A percentile compares a stretch with the other conserved stretches of the same genome.
These are phyloP conservation scores for Tricholoma hemisulphureum DNA, from an alignment of 768 basidiomycete species.

Conservation along the genomic window DNA sequence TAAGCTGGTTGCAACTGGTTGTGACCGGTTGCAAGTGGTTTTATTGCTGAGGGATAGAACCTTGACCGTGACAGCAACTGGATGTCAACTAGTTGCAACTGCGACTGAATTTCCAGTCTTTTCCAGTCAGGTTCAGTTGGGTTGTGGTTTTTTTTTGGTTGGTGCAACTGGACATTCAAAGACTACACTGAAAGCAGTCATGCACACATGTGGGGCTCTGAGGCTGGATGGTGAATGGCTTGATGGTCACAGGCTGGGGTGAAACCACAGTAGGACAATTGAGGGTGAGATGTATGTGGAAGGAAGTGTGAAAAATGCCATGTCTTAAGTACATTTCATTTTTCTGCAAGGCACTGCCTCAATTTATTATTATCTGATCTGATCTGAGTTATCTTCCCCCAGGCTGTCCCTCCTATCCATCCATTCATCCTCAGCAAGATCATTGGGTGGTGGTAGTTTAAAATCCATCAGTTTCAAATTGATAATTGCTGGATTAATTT, in stretches of 20 bases:
- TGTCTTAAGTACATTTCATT: background rate
- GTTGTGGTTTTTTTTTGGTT: too few relatives aligned
- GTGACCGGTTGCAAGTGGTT: too few relatives aligned
- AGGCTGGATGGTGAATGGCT: background rate
- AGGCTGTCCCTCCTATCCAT: slow-evolving; percentile 47
- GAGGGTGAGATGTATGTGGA: background rate
- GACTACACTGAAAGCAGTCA: too few relatives aligned
- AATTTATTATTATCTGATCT: background rate
- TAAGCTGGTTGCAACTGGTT: too few relatives aligned
- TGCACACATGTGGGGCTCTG: too few relatives aligned
- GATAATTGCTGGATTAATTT: slow-evolving; percentile 38
- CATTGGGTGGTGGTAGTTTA: slow-evolving; percentile 75
- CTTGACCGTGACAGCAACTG: too few relatives aligned
- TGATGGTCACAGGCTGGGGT: background rate
- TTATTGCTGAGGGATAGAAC: too few relatives aligned
- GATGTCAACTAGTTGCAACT: too few relatives aligned
- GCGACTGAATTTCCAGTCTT: too few relatives aligned
- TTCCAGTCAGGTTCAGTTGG: too few relatives aligned
- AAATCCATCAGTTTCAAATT: slow-evolving; percentile 64
- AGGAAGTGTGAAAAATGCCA: background rate
- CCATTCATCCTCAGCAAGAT: slow-evolving; percentile 58
- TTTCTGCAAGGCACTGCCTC: background rate
- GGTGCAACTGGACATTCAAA: too few relatives aligned
- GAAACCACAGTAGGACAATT: background rate
- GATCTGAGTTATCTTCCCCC: too few relatives aligned